Conservation (phyloP, 2,329 filamentous ascomycete genomes). For the Sphaerulina populicola region DNA sequence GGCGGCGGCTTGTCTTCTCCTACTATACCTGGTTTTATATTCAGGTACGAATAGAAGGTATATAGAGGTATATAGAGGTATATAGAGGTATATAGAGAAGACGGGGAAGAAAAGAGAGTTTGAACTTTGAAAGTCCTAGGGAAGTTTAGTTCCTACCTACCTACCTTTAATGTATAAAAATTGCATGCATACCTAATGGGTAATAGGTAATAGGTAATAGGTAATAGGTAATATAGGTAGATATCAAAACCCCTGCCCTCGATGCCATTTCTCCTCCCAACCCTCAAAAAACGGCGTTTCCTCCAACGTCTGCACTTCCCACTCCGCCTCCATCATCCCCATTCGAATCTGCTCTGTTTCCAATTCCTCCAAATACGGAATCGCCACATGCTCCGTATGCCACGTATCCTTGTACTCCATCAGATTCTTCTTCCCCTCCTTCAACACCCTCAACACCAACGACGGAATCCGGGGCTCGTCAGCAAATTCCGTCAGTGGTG, state of each 20-base stretch:
- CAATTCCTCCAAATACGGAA: slow-evolving; percentile 57
- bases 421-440: slow-evolving; percentile 59
- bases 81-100: no score
- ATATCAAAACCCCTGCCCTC: slow-evolving; percentile 50
- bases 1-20: no score
- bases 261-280: slow-evolving; percentile 68
- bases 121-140: no score
- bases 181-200: no score
- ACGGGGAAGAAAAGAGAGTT: no score
- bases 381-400: slow-evolving; percentile 65
- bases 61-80: no score
- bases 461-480: slow-evolving; percentile 66
- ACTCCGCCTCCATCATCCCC: slow-evolving; percentile 52
- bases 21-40: no score
- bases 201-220: no score
- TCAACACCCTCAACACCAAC: slow-evolving; percentile 59
- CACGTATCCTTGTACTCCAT: slow-evolving; percentile 77
- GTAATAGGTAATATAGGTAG: no score
- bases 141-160: no score
- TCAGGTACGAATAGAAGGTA: no score
- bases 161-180: no score
- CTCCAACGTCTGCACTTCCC: slow-evolving; percentile 61
- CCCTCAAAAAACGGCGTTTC: slow-evolving; percentile 69
- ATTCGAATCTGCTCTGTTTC: slow-evolving; percentile 57
- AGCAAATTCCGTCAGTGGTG: slow-evolving; percentile 59